Percentiles rank a stretch among this genome's conserved stretches.
Evolutionary conservation across 2,329 filamentous ascomycete species (phyloP).

Genomic region (Hypocrella siamensis): DNA sequence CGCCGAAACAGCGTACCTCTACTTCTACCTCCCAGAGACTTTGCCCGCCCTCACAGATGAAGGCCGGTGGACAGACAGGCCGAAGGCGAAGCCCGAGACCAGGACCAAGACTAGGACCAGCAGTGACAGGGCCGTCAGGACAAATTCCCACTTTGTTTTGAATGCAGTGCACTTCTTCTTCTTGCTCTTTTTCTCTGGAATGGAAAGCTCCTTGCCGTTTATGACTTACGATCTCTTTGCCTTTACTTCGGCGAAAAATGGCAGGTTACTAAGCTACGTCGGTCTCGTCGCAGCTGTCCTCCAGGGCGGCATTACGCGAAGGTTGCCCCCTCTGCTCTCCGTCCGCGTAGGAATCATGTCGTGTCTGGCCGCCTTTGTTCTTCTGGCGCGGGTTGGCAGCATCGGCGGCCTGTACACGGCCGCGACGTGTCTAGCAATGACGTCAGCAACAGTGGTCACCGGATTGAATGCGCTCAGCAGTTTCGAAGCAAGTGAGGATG

Average conservation of each 20-base stretch:
- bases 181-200: constrained; percentile 90
- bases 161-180: constrained; percentile 82
- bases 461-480: constrained; percentile 83
- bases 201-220: constrained; percentile 95
- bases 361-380: constrained; percentile 64
- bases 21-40: constrained; percentile 74
- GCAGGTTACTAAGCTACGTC: constrained; percentile 75
- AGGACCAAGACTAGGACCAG: too few species aligned
- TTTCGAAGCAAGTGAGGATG: constrained; percentile 66
- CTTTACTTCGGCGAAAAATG: constrained; percentile 66
- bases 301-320: constrained; percentile 80
- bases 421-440: constrained; percentile 71
- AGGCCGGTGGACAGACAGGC: constrained; percentile 12
- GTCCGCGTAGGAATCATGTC: constrained; percentile 66
- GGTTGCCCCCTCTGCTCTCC: constrained; percentile 64
- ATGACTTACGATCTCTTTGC: constrained; percentile 92
- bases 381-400: constrained; percentile 56
- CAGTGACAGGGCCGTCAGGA: too few species aligned
- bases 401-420: constrained; percentile 63
- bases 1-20: constrained; percentile 77
- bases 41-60: constrained; percentile 40
- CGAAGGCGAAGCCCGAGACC: constrained; percentile 5
- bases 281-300: constrained; percentile 84
- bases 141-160: constrained; percentile 70
- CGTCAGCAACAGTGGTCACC: constrained; percentile 87